A percentile compares a stretch with the other conserved stretches of the same genome.
These are phyloP conservation scores for Pichia sp. DNA, from an alignment of 1,139 yeast genomes.

Conservation along the genomic window DNA sequence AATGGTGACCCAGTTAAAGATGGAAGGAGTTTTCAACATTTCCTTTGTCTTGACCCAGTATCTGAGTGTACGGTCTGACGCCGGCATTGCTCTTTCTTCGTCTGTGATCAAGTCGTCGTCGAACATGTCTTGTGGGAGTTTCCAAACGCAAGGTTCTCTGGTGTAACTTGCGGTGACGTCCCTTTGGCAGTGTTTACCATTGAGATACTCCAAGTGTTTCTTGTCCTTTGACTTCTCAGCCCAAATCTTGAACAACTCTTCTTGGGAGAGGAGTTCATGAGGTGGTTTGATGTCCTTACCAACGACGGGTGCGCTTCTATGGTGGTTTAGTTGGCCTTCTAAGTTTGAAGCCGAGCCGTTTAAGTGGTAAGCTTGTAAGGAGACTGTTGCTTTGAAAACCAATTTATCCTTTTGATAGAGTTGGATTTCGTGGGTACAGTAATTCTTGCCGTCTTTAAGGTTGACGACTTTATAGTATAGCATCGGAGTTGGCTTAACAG, in stretches of 20 bases:
- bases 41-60: constrained; percentile 46
- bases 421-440: constrained; percentile 55
- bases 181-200: constrained; percentile 17
- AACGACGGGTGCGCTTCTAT: constrained; percentile 26
- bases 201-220: constrained; percentile 24
- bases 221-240: constrained; percentile 22
- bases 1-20: constrained; percentile 56
- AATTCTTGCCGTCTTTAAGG: constrained; percentile 60
- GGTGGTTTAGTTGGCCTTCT: constrained; percentile 31
- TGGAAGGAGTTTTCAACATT: constrained; percentile 32
- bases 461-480: constrained; percentile 59
- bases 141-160: constrained; percentile 41
- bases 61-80: constrained; percentile 41
- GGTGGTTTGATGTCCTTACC: constrained; percentile 33
- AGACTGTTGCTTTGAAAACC: constrained; percentile 52
- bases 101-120: constrained; percentile 28
- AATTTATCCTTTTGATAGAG: constrained; percentile 53
- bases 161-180: constrained; percentile 30
- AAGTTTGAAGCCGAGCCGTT: constrained; percentile 33
- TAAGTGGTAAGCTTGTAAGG: constrained; percentile 40
- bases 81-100: constrained; percentile 31
- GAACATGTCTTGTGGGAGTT: constrained; percentile 42
- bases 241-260: constrained; percentile 32
- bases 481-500: constrained; percentile 49
- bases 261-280: constrained; percentile 31